phyloP scores from a whole-genome alignment of 2,329 filamentous ascomycete genomes.

The Alternaria sp. region DNA sequence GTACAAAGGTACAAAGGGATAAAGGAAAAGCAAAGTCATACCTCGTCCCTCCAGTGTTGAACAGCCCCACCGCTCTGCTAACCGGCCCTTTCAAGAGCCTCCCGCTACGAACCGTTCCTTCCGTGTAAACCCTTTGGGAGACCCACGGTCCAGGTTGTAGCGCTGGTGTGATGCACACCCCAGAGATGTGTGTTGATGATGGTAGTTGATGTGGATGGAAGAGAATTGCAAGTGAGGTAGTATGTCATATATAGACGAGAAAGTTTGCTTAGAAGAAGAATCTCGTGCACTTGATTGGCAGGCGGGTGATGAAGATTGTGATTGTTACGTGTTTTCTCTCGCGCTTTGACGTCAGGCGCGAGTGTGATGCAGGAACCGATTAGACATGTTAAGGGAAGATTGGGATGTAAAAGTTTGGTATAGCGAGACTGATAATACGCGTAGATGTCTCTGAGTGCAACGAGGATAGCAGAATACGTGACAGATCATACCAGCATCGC shows the following conservation, averaged over 20 bases:
- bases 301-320: neutral
- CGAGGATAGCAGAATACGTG: neutral
- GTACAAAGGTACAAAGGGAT: too few relatives aligned
- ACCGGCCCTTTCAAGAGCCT: neutral
- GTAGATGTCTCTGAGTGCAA: rapidly evolving
- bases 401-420: neutral
- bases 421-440: neutral
- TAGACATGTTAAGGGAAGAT: neutral
- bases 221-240: too few relatives aligned
- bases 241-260: too few relatives aligned
- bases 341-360: neutral
- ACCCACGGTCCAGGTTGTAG: neutral
- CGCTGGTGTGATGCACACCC: neutral
- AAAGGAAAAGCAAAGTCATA: neutral
- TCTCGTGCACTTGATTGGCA: neutral
- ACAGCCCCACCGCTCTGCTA: neutral
- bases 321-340: neutral
- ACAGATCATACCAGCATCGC: neutral
- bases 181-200: neutral
- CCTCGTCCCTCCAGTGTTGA: neutral
- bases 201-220: neutral
- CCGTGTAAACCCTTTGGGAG: neutral
- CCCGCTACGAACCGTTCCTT: neutral
- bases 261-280: neutral
- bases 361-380: neutral